A percentile compares a stretch with the other conserved stretches of the same genome.
Evolutionary conservation across 1,284 basidiomycete genomes (phyloP).

Genomic region (Laetiporus sulphureus): DNA sequence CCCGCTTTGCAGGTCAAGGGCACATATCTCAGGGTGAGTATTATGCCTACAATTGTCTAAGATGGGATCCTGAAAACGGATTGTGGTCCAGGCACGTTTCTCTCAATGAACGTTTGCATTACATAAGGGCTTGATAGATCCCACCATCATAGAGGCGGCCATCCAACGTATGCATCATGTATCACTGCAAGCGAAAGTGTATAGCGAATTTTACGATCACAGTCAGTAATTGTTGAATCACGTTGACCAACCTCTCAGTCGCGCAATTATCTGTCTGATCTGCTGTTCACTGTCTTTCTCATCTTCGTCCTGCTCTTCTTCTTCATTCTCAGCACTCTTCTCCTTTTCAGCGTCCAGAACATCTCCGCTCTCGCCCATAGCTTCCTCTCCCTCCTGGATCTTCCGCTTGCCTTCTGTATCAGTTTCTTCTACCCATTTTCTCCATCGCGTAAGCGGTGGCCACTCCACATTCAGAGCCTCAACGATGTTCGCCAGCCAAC

Average conservation of each 20-base stretch:
- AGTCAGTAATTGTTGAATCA: no score
- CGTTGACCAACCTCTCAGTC: constrained; percentile 46
- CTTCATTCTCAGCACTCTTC: neutral
- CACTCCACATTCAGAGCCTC: constrained; percentile 84
- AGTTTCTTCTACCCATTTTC: constrained; percentile 52
- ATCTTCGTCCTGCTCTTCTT: constrained; percentile 2
- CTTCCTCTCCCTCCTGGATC: constrained; percentile 29
- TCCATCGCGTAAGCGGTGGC: constrained; percentile 71
- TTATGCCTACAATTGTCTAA: no score
- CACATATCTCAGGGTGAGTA: constrained; percentile 33
- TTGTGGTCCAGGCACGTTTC: neutral
- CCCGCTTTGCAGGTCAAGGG: constrained; percentile 47
- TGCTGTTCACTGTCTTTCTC: constrained; percentile 8
- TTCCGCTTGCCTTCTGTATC: constrained; percentile 46
- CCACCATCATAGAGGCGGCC: no score
- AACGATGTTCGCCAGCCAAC: constrained; percentile 88
- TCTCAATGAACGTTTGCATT: neutral
- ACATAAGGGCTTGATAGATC: no score
- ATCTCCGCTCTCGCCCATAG: no score
- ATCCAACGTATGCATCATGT: no score
- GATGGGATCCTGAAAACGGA: neutral
- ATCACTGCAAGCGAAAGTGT: no score
- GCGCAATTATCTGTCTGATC: constrained; percentile 37
- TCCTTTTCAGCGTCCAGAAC: neutral
- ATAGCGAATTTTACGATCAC: no score